Evolutionary conservation across 192 early-diverging fungal genomes (phyloP), one percentile per base, ranked within the genome.

Genomic region (Neocallimastix lanati): DNA sequence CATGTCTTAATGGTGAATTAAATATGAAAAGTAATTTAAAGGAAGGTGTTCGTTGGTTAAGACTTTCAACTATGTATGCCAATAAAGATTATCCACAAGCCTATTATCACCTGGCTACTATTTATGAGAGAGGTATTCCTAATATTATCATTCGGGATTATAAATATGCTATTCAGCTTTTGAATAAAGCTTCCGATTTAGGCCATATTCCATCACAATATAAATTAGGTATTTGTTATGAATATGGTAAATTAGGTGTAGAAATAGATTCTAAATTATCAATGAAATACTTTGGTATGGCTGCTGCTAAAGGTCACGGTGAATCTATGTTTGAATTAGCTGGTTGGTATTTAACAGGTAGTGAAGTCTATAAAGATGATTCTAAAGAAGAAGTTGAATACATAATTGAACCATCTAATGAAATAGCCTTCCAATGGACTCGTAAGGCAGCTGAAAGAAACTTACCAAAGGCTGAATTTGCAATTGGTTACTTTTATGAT

Each of bases 201-300:
- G 91, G 88, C 16, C 91, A 93, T 83, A 87, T 88, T 14, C 89
- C 90, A 5, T 89, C 92, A 21, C 87, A 86, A 14, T 89, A 89
- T 82, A 80, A 87, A 77, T 79, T 91, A 2, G 90, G 89, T 91
- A 15, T 67, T n/a, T 67, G 50, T n/a, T 67, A 88, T 80, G 90
- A 91, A 77, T 88, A 91, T 82, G 90, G 90, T 25, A 89, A 89
- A 79, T 79, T 90, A n/a, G n/a, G 83, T 78, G 29, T 85, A 89
- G 77, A 88, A n/a, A 50, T 29, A 0, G 78, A 29, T 35, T n/a
- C 80, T 25, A 67, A 67, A n/a, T n/a, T 9, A 0, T n/a, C 25
- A n/a, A 67, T 67, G 25, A 18, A 9, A n/a, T 67, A 67, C 50
- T 67, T 67, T 67, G 50, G 50, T 9, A 27, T 67, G 18, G 80